A percentile compares a stretch with the other conserved stretches of the same genome.
Evolutionary conservation across 208 protist species (phyloP).

Genomic region (Entamoeba dispar): DNA sequence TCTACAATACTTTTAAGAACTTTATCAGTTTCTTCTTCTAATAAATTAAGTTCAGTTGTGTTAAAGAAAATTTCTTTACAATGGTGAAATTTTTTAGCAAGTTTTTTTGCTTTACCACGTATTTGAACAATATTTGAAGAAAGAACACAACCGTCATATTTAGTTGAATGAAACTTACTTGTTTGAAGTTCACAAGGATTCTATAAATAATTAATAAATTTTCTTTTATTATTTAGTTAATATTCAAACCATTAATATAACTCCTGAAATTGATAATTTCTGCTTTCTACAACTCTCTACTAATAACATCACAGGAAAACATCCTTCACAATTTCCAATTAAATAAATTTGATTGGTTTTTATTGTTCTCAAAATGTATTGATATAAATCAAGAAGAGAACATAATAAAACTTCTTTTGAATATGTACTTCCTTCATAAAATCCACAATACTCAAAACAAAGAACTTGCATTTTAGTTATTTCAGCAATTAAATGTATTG

Average conservation of each 20-base stretch:
- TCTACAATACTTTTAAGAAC: not conserved
- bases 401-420: not conserved
- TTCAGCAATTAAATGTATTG: not conserved
- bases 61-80: not conserved
- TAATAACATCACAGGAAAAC: not conserved
- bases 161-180: not conserved
- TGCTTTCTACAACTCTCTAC: not conserved
- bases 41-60: not conserved
- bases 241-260: not conserved
- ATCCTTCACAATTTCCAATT: not conserved
- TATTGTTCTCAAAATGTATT: not conserved
- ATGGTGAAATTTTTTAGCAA: not conserved
- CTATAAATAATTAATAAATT: no score
- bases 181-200: not conserved
- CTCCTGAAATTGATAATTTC: not conserved
- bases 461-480: not conserved
- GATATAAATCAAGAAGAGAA: not conserved
- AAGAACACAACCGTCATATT: not conserved
- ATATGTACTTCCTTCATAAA: not conserved
- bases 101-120: not conserved
- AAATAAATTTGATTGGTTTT: not conserved
- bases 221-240: no score
- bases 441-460: not conserved
- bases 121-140: not conserved
- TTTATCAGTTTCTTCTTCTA: not conserved